A percentile compares a stretch with the other conserved stretches of the same genome.
These are phyloP conservation scores for Eucalyptus shirleyi DNA, from an alignment of 345 rosid species.

Conservation along the genomic window DNA sequence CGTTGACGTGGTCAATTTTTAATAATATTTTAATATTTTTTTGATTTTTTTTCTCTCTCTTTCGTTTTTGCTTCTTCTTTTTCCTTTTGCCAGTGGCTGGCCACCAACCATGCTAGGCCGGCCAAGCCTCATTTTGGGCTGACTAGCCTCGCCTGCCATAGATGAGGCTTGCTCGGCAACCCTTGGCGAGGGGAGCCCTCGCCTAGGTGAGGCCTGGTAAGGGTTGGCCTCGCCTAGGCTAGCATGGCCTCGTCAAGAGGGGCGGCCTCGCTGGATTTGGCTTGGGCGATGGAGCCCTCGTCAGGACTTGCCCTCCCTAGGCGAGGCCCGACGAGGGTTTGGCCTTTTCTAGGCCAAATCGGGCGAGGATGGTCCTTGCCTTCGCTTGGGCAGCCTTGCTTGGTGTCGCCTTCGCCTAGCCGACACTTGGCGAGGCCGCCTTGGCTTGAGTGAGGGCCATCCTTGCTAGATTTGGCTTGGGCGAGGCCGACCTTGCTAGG, in stretches of 20 bases:
- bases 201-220: accelerated
- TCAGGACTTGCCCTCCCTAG: accelerated
- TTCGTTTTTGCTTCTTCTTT: no score
- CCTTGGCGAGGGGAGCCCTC: no score
- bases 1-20: accelerated
- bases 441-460: accelerated
- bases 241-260: accelerated
- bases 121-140: accelerated
- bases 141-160: accelerated
- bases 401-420: accelerated
- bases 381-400: accelerated
- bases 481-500: accelerated
- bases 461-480: accelerated
- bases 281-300: no score
- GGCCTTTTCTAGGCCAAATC: accelerated
- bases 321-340: accelerated
- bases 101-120: accelerated
- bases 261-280: accelerated
- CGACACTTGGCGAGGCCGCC: accelerated
- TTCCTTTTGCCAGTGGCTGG: accelerated
- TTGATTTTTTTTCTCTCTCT: no score
- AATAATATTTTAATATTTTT: no score
- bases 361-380: accelerated
- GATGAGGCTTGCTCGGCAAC: accelerated
- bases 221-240: accelerated